Conservation (phyloP, 176 grass and related monocot species). For the Eragrostis nindensis region DNA sequence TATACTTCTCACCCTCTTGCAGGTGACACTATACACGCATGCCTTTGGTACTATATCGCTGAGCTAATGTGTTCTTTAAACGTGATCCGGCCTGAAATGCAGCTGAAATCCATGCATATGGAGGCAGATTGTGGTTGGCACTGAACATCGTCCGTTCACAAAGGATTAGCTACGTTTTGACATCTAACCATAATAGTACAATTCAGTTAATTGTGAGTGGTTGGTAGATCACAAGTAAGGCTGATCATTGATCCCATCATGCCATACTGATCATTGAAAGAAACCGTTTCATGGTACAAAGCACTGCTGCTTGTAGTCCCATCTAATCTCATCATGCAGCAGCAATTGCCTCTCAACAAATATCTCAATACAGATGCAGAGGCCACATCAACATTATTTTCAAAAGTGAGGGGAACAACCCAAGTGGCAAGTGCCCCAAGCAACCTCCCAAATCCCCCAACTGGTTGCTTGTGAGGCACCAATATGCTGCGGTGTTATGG, state of each 20-base stretch:
- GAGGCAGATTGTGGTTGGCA: constrained; percentile 21
- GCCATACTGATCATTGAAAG: constrained; percentile 22
- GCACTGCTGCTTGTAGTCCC: neutral
- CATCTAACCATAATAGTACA: neutral
- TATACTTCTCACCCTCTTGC: neutral
- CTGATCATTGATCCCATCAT: constrained; percentile 37
- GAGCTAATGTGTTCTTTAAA: neutral
- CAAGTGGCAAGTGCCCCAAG: constrained; percentile 30
- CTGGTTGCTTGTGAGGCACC: constrained; percentile 18
- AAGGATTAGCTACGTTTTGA: constrained; percentile 17
- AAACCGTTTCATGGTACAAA: constrained; percentile 17
- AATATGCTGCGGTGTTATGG: neutral
- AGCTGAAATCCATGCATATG: constrained; percentile 15
- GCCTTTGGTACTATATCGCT: neutral
- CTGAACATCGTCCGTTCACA: constrained; percentile 34
- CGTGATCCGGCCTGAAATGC: constrained; percentile 12
- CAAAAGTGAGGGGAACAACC: constrained; percentile 33
- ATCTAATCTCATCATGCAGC: neutral
- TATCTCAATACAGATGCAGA: neutral
- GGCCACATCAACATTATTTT: constrained; percentile 37
- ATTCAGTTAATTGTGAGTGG: constrained; percentile 21
- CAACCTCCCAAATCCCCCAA: neutral
- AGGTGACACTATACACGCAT: neutral
- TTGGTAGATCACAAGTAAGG: constrained; percentile 26
- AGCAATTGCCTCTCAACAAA: neutral